These are phyloP conservation scores for Hydrangea macrophylla DNA, from an alignment of 148 eudicot genomes.

Conservation along the genomic window DNA sequence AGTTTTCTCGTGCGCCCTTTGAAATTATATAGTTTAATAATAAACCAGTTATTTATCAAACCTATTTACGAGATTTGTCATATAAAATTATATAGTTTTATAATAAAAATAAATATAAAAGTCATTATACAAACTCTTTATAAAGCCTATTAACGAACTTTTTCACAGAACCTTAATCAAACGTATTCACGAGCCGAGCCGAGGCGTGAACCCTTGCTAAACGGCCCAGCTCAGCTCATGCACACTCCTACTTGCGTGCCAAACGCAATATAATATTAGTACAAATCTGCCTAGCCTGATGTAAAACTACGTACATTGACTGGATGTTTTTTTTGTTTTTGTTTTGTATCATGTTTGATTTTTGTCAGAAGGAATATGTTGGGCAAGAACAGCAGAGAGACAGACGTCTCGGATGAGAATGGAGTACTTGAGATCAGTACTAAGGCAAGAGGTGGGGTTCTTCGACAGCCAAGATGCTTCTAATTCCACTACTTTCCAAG, in stretches of 20 bases:
- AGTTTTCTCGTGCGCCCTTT: no score
- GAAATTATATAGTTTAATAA: no score
- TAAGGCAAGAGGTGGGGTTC: slow-evolving; percentile 47
- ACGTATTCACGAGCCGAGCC: no score
- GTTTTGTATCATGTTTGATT: not conserved
- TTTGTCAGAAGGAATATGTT: slow-evolving; percentile 43
- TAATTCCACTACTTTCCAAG: slow-evolving; percentile 34
- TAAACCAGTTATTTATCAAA: no score
- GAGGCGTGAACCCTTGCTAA: not conserved
- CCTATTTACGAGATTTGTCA: no score
- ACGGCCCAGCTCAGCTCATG: not conserved
- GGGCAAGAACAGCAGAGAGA: slow-evolving; percentile 51
- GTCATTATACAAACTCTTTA: no score
- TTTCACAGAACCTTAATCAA: no score
- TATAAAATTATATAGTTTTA: no score
- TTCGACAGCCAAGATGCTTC: slow-evolving; percentile 37
- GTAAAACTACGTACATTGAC: not conserved
- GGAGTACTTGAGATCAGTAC: slow-evolving; percentile 45
- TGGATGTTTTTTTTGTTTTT: not conserved
- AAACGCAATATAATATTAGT: not conserved
- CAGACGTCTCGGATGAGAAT: slow-evolving; percentile 41
- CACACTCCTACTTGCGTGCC: not conserved
- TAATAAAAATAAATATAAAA: no score
- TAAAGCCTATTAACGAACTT: no score
- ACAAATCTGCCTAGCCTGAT: not conserved